Evolutionary conservation across 179 eudicot species (phyloP), one percentile per base, ranked within the genome.

Genomic region (Beta lomatogona): DNA sequence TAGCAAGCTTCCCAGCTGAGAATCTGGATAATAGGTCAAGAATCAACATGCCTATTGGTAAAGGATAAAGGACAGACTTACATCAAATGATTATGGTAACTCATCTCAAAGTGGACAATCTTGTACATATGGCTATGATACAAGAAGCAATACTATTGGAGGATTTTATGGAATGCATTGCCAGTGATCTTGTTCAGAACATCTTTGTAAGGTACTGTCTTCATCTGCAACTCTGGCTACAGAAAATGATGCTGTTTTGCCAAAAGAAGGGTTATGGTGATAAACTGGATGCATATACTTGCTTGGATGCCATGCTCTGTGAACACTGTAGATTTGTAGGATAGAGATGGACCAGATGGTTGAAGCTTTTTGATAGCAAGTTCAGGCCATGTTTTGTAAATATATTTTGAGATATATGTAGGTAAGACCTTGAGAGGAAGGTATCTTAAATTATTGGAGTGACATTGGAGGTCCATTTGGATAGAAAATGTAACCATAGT

Each of bases 71-170:
- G 31, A 36, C 16, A 53, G 4, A 53, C 18, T 78, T 9, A 14
- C 48, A 18, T 66, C 72, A 73, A 53, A 58, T 10, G 52, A 25
- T 53, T 22, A 18, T 61, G 55, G 79, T 69, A 46, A 59, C 31
- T 52, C 76, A 55, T 12, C 55, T 57, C 41, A 58, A 73, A 50
- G 31, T 19, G 15, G 63, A 50, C 74, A 21, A 53, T 28, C 63
- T 19, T 80, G 81, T 60, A 70, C 67, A 70, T 76, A 45, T 16
- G 70, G 52, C 53, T 41, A 77, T 21, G 44, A 25, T 25, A 21
- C 22, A 36, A 68, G 4, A 45, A 28, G 18, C 22, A 0, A 10
- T 21, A 41, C 57, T 55, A 10, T 15, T 0, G 60, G 19, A 66
- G 63, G 48, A 22, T 58, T 36, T 10, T 71, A 36, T 10, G 21